These are phyloP conservation scores for Aspergillus avenaceus DNA, from an alignment of 495 filamentous ascomycete genomes.

Conservation along the genomic window DNA sequence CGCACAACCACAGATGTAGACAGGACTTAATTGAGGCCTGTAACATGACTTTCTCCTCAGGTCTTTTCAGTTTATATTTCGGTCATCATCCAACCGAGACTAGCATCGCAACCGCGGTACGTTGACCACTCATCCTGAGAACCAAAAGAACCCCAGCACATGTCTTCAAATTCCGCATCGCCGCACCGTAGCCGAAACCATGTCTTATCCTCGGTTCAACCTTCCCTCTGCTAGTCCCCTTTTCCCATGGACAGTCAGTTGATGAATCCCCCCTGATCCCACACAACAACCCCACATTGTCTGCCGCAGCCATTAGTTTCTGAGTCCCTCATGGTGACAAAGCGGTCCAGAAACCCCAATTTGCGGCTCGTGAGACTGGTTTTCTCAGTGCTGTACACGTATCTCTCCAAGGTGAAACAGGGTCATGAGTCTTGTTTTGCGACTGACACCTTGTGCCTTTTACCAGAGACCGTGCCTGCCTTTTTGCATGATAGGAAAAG, in stretches of 20 bases:
- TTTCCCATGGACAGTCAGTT: constrained; percentile 4
- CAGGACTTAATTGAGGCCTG: neutral
- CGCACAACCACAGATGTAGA: neutral
- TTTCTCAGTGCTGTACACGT: constrained; percentile 25
- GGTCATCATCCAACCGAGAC: constrained; percentile 44
- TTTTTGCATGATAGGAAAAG: constrained; percentile 4
- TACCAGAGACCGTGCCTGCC: constrained; percentile 25
- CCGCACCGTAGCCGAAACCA: constrained; percentile 3
- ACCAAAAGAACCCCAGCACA: constrained; percentile 8
- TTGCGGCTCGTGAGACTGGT: constrained; percentile 22
- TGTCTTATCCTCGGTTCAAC: constrained; percentile 3
- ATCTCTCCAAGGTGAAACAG: constrained; percentile 13
- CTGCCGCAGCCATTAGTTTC: constrained; percentile 48
- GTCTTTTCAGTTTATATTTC: constrained; percentile 55
- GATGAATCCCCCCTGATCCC: neutral
- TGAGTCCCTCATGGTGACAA: constrained; percentile 39
- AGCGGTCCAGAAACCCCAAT: constrained; percentile 46
- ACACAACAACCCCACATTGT: constrained; percentile 17
- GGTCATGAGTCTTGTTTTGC: constrained; percentile 17
- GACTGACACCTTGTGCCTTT: constrained; percentile 22
- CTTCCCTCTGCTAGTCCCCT: neutral
- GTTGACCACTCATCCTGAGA: constrained; percentile 11
- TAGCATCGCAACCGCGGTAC: constrained; percentile 32
- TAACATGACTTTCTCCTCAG: constrained; percentile 43
- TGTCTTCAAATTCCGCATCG: constrained; percentile 17